These are phyloP conservation scores for Calocybe gambosa DNA, from an alignment of 1,284 basidiomycete genomes.

Conservation along the genomic window DNA sequence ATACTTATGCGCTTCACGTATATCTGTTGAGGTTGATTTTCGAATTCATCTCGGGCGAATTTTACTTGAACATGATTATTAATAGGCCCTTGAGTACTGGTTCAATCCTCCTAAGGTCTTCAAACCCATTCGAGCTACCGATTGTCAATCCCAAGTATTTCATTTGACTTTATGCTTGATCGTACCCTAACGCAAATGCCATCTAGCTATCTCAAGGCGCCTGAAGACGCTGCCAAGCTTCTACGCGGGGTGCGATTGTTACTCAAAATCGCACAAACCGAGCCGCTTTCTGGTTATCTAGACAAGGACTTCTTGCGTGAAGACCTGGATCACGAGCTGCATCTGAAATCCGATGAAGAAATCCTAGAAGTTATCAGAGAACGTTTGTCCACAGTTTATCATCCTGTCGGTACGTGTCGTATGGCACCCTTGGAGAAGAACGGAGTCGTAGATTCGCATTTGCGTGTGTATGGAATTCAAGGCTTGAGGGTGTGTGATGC, in stretches of 20 bases:
- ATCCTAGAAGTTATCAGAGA: constrained; percentile 38
- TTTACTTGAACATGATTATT: background rate
- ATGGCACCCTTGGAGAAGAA: constrained; percentile 45
- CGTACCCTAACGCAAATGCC: background rate
- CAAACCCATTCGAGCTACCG: constrained; percentile 35
- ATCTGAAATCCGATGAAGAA: constrained; percentile 37
- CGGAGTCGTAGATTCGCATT: constrained; percentile 32
- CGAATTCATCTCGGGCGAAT: background rate
- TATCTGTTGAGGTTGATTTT: constrained; percentile 27
- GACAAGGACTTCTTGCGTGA: constrained; percentile 34
- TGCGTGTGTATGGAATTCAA: constrained; percentile 33
- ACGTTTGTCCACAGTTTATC: constrained; percentile 48
- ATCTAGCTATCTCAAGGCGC: constrained; percentile 49
- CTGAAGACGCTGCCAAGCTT: constrained; percentile 50
- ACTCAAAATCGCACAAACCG: constrained; percentile 43
- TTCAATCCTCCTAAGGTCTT: constrained; percentile 32
- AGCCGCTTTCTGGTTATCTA: constrained; percentile 43
- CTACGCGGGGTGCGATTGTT: constrained; percentile 49
- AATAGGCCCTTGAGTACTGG: constrained; percentile 35
- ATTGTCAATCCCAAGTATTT: constrained; percentile 38
- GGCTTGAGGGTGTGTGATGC: constrained; percentile 56
- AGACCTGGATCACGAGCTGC: constrained; percentile 39
- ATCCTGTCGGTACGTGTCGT: constrained; percentile 46
- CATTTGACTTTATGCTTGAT: background rate
- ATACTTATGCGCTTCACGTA: constrained; percentile 36